Evolutionary conservation across 257 asterid species (phyloP).

Genomic region (Solanum raphanifolium): DNA sequence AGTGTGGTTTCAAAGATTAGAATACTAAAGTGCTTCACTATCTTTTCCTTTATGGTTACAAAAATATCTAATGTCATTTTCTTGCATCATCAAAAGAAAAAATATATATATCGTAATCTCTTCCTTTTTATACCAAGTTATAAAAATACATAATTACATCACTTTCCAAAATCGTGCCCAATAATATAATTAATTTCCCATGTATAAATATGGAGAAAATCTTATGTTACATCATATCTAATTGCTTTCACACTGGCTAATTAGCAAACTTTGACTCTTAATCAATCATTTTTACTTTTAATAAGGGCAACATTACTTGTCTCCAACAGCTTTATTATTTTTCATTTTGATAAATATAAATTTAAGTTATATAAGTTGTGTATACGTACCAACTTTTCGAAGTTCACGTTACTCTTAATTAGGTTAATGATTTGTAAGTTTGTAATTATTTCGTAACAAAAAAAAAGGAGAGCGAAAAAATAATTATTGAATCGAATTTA

Average conservation of each 20-base stretch:
- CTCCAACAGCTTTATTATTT: not conserved
- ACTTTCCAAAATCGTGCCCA: conserved; percentile 15
- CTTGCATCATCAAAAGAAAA: conserved; percentile 12
- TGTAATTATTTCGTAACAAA: too few species aligned
- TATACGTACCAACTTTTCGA: not conserved
- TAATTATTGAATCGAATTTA: not conserved
- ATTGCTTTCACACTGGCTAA: conserved; percentile 16
- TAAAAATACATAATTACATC: not conserved
- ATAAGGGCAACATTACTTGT: not conserved
- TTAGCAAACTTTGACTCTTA: not conserved
- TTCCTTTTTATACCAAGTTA: conserved; percentile 9
- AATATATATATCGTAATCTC: not conserved
- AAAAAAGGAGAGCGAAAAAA: not conserved
- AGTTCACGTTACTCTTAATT: not conserved
- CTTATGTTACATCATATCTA: not conserved
- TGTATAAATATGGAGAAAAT: not conserved
- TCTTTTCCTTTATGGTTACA: not conserved
- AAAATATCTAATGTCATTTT: conserved; percentile 31
- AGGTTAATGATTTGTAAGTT: not conserved
- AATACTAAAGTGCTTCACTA: not conserved
- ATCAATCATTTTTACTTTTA: not conserved
- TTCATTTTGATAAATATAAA: not conserved
- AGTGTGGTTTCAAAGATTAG: not conserved
- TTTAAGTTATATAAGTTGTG: not conserved
- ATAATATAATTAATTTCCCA: conserved; percentile 6